Conservation (phyloP, 2,329 filamentous ascomycete genomes). For the Macrophomina tecta region DNA sequence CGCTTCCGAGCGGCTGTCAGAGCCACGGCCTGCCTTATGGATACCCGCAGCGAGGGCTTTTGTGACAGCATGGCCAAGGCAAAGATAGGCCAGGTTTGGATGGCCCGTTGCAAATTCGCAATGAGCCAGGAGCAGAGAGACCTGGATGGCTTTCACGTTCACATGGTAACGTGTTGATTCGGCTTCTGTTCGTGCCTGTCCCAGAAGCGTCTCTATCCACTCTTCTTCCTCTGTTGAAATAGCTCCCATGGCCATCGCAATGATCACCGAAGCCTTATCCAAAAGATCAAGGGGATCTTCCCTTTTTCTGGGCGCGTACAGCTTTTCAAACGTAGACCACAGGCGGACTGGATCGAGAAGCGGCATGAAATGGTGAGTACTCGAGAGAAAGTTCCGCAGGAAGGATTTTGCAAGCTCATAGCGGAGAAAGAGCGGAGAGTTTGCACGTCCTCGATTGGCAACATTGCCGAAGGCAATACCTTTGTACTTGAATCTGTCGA, state of each 20-base stretch:
- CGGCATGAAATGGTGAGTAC: constrained; percentile 3
- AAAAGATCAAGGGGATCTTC: background rate
- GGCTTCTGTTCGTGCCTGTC: constrained; percentile 8
- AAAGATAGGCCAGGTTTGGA: constrained; percentile 7
- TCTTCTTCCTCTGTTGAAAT: background rate
- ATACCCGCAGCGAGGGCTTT: constrained; percentile 10
- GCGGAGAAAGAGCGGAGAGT: background rate
- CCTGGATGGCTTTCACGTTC: constrained; percentile 14
- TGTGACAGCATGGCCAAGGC: constrained; percentile 1
- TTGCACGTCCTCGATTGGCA: background rate
- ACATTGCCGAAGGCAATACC: constrained; percentile 13
- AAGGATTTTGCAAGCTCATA: constrained; percentile 18
- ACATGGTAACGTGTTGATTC: constrained; percentile 10
- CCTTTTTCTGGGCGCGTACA: background rate
- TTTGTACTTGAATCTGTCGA: constrained; percentile 18
- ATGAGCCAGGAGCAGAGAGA: constrained; percentile 10
- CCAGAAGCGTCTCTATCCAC: constrained; percentile 4
- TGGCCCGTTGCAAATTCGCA: constrained; percentile 13
- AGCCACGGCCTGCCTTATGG: background rate
- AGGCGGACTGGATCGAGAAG: constrained; percentile 8
- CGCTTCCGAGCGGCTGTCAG: background rate
- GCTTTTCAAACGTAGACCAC: background rate
- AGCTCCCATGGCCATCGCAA: constrained; percentile 20
- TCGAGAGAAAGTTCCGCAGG: constrained; percentile 3
- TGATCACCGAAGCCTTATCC: background rate